phyloP scores from a whole-genome alignment of 2,329 filamentous ascomycete species.

The Thielaviopsis ethacetica region DNA sequence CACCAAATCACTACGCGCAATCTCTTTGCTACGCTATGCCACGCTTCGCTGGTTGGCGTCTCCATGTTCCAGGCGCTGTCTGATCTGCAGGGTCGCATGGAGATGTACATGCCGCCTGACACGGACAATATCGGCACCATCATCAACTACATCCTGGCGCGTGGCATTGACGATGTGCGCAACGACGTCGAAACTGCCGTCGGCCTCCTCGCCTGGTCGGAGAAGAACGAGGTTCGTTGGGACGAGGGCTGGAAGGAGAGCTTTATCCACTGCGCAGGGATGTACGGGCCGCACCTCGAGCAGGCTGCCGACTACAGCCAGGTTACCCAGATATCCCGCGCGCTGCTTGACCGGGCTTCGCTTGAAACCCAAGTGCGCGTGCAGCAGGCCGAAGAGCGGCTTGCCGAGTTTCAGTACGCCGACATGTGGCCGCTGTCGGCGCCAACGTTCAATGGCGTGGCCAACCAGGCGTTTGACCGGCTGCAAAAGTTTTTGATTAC shows the following conservation, averaged over 20 bases:
- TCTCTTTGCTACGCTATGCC: slow-evolving; percentile 48
- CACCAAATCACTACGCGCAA: slow-evolving; percentile 53
- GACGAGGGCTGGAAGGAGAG: slow-evolving; percentile 51
- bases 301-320: slow-evolving; percentile 37
- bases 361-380: slow-evolving; percentile 46
- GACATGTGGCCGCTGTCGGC: slow-evolving; percentile 40
- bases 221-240: slow-evolving; percentile 44
- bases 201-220: slow-evolving; percentile 48
- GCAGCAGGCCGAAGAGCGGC: slow-evolving; percentile 42
- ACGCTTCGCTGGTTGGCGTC: slow-evolving; percentile 46
- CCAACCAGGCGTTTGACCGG: slow-evolving; percentile 36
- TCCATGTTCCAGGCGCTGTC: slow-evolving; percentile 46
- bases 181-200: slow-evolving; percentile 43
- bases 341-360: slow-evolving; percentile 43
- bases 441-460: slow-evolving; percentile 18
- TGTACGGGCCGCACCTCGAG: slow-evolving; percentile 37
- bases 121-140: slow-evolving; percentile 42
- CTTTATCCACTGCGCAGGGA: slow-evolving; percentile 50
- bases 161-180: slow-evolving; percentile 47
- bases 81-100: slow-evolving; percentile 44
- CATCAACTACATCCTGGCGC: slow-evolving; percentile 40
- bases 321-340: slow-evolving; percentile 44
- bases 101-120: slow-evolving; percentile 39
- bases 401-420: slow-evolving; percentile 41
- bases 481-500: slow-evolving; percentile 43